Evolutionary conservation across 2,329 filamentous ascomycete species (phyloP), one percentile per base, ranked within the genome.

Genomic region (Colletotrichum theobromicola): DNA sequence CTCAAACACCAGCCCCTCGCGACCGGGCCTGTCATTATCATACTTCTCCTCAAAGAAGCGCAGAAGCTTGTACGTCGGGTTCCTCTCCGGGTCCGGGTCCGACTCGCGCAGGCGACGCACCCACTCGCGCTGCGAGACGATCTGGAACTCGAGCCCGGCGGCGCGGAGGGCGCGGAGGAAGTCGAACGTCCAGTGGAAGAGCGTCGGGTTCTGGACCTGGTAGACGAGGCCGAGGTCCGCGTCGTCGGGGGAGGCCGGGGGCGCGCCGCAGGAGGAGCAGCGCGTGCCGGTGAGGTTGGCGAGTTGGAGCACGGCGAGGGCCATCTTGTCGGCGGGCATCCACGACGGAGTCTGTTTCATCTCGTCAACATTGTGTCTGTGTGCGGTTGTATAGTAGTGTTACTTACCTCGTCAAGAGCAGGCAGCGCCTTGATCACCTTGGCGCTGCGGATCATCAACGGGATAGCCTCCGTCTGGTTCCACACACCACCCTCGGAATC

Each of bases 21-120:
- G 77, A 0, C 81, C 83, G 0, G 83, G 81, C 5, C 78, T 81
- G 24, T 86, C 84, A 57, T 86, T 85, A 62, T 87, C 86, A 75
- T 90, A 91, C 77, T 90, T 90, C 3, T 82, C 81, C 5, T 83
- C 80, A 74, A 88, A 90, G 81, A 88, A 90, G 30, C 89, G 85
- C 2, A 89, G 76, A 28, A 91, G 79, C 79, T 90, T 90, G 71
- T 88, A 83, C 1, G 86, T 85, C 15, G 89, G 88, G 75, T 90
- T 90, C 8, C 76, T 77, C n/a, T 80, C 78, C 0, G 88, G 86
- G 78, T 91, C 88, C 3, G 82, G 83, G 64, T 90, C 85, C 4
- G 86, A 86, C 3, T 81, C 81, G 5, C 86, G 82, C 15, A 91
- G 77, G 3, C 83, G 79, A 7, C 80, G 75, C 21, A 90, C 79